A percentile compares a stretch with the other conserved stretches of the same genome.
These are phyloP conservation scores for Xylariales sp. DNA, from an alignment of 2,329 filamentous ascomycete genomes.

Conservation along the genomic window DNA sequence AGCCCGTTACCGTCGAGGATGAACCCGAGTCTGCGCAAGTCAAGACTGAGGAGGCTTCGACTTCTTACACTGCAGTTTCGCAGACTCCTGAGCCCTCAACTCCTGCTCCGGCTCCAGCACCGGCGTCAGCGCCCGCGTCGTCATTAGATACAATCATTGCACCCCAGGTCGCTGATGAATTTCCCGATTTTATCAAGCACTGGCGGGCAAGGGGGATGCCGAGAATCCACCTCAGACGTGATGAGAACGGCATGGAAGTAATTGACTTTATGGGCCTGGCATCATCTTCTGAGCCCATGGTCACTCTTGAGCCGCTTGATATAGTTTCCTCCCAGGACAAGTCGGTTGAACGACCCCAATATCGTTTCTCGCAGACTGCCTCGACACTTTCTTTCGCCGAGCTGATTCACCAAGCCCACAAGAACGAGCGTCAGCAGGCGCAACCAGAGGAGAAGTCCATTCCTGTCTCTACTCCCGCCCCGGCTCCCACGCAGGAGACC, in stretches of 20 bases:
- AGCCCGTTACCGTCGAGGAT: conserved; percentile 19
- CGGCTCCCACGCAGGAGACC: background rate
- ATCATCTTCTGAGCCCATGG: conserved; percentile 10
- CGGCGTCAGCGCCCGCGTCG: conserved; percentile 7
- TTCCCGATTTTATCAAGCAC: conserved; percentile 22
- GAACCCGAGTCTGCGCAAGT: conserved; percentile 32
- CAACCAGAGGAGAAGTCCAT: conserved; percentile 1
- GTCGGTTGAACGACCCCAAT: conserved; percentile 5
- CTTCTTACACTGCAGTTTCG: background rate
- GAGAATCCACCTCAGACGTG: conserved; percentile 20
- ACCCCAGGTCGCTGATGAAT: conserved; percentile 19
- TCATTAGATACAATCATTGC: conserved; percentile 19
- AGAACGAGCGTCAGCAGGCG: conserved; percentile 6
- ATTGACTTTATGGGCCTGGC: conserved; percentile 21
- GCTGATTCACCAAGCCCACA: conserved; percentile 10
- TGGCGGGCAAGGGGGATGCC: conserved; percentile 24
- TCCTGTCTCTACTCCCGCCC: conserved; percentile 6
- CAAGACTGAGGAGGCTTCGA: background rate
- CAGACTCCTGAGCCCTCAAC: conserved; percentile 2
- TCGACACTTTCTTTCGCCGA: conserved; percentile 11
- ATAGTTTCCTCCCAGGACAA: conserved; percentile 7
- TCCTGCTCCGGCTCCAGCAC: conserved; percentile 1
- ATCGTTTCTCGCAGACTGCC: conserved; percentile 11
- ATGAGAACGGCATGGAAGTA: conserved; percentile 20
- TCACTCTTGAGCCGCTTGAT: conserved; percentile 12